Conservation (phyloP, 306 rosid species). For the Gillenia trifoliata region DNA sequence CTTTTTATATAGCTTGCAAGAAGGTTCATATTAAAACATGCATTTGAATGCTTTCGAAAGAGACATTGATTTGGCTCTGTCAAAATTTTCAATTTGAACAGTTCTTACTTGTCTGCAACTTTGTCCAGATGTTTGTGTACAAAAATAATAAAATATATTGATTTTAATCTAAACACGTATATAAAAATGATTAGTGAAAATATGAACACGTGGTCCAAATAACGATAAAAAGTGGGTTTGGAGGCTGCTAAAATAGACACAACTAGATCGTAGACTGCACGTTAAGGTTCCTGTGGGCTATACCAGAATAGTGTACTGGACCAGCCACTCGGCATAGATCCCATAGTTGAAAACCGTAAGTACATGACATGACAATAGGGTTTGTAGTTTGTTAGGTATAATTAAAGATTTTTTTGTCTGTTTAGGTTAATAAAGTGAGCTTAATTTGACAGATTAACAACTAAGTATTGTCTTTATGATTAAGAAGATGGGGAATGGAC, state of each 20-base stretch:
- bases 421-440: not conserved
- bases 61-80: constrained; percentile 14
- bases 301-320: not conserved
- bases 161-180: not conserved
- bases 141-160: not conserved
- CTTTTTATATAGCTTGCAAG: not conserved
- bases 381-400: not conserved
- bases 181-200: not conserved
- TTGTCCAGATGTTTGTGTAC: constrained; percentile 4
- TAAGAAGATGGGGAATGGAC: not conserved
- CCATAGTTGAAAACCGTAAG: not conserved
- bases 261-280: constrained; percentile 10
- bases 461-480: not conserved
- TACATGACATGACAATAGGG: not conserved
- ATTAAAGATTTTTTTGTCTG: not conserved
- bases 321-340: not conserved
- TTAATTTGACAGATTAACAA: not conserved
- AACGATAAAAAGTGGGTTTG: not conserved
- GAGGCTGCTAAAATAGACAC: constrained; percentile 22
- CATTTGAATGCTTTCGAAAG: constrained; percentile 20
- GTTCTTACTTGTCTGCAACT: not conserved
- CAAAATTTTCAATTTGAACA: not conserved
- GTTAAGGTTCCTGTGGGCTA: constrained; percentile 5
- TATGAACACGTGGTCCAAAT: constrained; percentile 24
- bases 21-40: not conserved